These are phyloP conservation scores for Juglanconis oblonga DNA, from an alignment of 2,329 filamentous ascomycete genomes.

Conservation along the genomic window DNA sequence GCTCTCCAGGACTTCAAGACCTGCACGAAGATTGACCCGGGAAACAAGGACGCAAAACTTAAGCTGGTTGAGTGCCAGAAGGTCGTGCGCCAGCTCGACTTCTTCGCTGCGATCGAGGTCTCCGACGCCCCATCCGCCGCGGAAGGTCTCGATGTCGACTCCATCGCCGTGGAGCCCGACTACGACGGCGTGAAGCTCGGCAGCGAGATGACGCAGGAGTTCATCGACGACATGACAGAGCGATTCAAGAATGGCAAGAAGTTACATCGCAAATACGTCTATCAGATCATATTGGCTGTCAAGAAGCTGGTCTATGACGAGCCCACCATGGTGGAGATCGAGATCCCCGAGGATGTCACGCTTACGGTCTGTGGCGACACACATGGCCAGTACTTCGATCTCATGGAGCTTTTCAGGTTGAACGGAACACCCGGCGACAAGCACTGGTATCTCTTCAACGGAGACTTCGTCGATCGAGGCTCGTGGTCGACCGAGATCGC, in stretches of 20 bases:
- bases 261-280: slow-evolving; percentile 93
- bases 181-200: slow-evolving; percentile 83
- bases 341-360: slow-evolving; percentile 71
- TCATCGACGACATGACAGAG: slow-evolving; percentile 95
- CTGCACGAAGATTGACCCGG: slow-evolving; percentile 81
- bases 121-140: slow-evolving; percentile 89
- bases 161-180: slow-evolving; percentile 74
- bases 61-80: slow-evolving; percentile 94
- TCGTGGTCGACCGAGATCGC: slow-evolving; percentile 99
- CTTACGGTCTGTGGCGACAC: slow-evolving; percentile 97
- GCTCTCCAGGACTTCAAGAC: slow-evolving; percentile 90
- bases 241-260: slow-evolving; percentile 96
- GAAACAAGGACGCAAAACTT: slow-evolving; percentile 85
- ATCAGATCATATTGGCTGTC: slow-evolving; percentile 89
- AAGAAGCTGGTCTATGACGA: slow-evolving; percentile 89
- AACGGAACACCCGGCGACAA: slow-evolving; percentile 83
- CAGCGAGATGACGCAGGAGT: slow-evolving; percentile 89
- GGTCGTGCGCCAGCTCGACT: slow-evolving; percentile 86
- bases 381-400: slow-evolving; percentile 96
- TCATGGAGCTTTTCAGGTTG: slow-evolving; percentile 91
- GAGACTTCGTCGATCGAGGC: slow-evolving; percentile 95
- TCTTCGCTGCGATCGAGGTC: slow-evolving; percentile 92
- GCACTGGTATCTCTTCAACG: slow-evolving; percentile 96
- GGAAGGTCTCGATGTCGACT: slow-evolving; percentile 83
- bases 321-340: slow-evolving; percentile 93